Percentiles rank a stretch among this genome's conserved stretches.
Conservation (phyloP, 352 stramenopile genomes). For the Phytophthora crassamura region DNA sequence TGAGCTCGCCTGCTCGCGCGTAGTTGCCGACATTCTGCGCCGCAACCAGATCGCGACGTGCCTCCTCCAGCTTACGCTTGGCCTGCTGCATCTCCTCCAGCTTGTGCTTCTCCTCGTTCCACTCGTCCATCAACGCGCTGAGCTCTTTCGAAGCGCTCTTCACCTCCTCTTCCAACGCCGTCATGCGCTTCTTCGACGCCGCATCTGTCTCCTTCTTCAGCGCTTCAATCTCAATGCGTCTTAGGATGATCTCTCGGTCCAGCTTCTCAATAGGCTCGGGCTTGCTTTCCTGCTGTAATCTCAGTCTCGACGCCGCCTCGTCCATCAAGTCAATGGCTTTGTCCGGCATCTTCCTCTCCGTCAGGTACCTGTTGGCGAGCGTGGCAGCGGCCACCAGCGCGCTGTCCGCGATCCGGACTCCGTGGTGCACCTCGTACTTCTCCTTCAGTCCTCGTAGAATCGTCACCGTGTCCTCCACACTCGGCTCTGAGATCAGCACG, state of each 20-base stretch:
- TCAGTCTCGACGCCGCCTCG: constrained; percentile 87
- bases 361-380: constrained; percentile 92
- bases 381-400: constrained; percentile 94
- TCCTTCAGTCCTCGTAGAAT: constrained; percentile 97
- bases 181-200: constrained; percentile 73
- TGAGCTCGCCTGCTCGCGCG: constrained; percentile 75
- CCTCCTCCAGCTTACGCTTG: constrained; percentile 84
- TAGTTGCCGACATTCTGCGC: constrained; percentile 84
- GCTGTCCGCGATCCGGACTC: constrained; percentile 95
- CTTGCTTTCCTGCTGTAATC: constrained; percentile 88
- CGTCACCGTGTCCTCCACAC: constrained; percentile 95
- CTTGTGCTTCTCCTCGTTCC: constrained; percentile 76
- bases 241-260: constrained; percentile 80
- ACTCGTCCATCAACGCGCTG: constrained; percentile 70
- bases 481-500: constrained; percentile 96
- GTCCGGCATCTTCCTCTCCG: constrained; percentile 95
- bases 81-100: constrained; percentile 78
- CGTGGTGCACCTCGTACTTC: constrained; percentile 97
- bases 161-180: constrained; percentile 71
- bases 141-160: constrained; percentile 66
- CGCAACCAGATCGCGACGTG: constrained; percentile 68
- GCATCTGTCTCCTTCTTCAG: constrained; percentile 80
- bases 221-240: constrained; percentile 86
- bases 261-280: constrained; percentile 84
- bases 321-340: constrained; percentile 98